Conservation (phyloP, 352 stramenopile genomes). For the Pseudoperonospora humuli region DNA sequence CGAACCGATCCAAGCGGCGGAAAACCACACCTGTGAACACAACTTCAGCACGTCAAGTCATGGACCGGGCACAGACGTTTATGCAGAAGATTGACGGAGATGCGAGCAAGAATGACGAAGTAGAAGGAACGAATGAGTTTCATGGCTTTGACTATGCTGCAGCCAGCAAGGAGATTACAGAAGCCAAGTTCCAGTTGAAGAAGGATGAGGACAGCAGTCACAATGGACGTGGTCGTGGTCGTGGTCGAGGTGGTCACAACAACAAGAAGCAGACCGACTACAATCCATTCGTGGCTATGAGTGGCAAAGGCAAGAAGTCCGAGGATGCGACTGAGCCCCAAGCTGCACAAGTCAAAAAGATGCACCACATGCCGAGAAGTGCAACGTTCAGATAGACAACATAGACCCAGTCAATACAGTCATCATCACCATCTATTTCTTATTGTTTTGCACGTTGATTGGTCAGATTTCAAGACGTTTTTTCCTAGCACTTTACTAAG, state of each 20-base stretch:
- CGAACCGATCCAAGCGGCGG: slow-evolving; percentile 54
- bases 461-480: background rate
- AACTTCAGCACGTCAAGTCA: slow-evolving; percentile 25
- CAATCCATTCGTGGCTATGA: slow-evolving; percentile 70
- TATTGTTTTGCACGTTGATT: slow-evolving; percentile 1
- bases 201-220: slow-evolving; percentile 18
- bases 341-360: slow-evolving; percentile 55
- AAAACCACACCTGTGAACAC: slow-evolving; percentile 35
- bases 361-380: slow-evolving; percentile 79
- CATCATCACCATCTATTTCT: too few species aligned
- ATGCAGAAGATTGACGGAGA: slow-evolving; percentile 35
- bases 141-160: slow-evolving; percentile 52
- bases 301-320: slow-evolving; percentile 24
- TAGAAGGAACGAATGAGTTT: slow-evolving; percentile 14
- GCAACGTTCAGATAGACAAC: slow-evolving; percentile 68
- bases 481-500: slow-evolving; percentile 17
- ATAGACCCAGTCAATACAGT: slow-evolving; percentile 7
- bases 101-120: slow-evolving; percentile 1
- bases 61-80: slow-evolving; percentile 34
- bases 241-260: slow-evolving; percentile 15
- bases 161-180: slow-evolving; percentile 33
- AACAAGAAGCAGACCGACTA: slow-evolving; percentile 48
- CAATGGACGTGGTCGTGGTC: slow-evolving; percentile 1
- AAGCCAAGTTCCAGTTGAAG: slow-evolving; percentile 46
- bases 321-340: slow-evolving; percentile 18